Evolutionary conservation across 1,139 yeast genomes (phyloP), one percentile per base, ranked within the genome.

Genomic region (Arxiozyma telluris): DNA sequence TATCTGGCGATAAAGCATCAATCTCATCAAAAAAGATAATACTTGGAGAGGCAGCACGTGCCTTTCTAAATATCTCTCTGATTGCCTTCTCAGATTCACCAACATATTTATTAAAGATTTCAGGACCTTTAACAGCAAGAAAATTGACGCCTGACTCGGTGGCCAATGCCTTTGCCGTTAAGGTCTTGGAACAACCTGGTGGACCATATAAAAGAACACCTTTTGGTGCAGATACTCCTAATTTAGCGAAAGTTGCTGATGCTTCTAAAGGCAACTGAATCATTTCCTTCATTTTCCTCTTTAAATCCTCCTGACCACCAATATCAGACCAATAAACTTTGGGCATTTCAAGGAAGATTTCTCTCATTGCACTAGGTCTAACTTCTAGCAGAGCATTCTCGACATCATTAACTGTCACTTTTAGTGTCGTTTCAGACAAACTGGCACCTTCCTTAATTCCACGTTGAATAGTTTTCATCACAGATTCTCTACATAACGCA

Each of bases 331-430:
- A 93, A 59, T 80, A 78, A 0, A 91, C 96, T 64, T 89, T 87
- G 4, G 98, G 98, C 79, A 91, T 88, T 64, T 93, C 99, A 53
- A 93, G 74, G 57, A 90, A 84, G 54, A 91, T 88, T 66, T 94
- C 98, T 56, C 96, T 79, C 98, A 94, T 93, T 1, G 98, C 98
- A 56, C 96, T 87, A 1, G 98, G 98, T 51, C 96, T 77, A 8
- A 93, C 82, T 39, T 87, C 94, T 0, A 83, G 73, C 64, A 90
- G 70, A 0, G 97, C 93, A 23, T 71, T 71, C 48, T 81, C 80
- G 27, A 91, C 74, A 64, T 91, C 96, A 1, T 67, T 71, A 11
- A 74, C 54, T 1, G 68, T 62, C 1, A 80, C 75, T 52, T 66
- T 70, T 59, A 77, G 65, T 1, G 69, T 60, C 4, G 25, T 41